Evolutionary conservation across 139 green algal genomes (phyloP).

Genomic region (Coelastrella sp.): DNA sequence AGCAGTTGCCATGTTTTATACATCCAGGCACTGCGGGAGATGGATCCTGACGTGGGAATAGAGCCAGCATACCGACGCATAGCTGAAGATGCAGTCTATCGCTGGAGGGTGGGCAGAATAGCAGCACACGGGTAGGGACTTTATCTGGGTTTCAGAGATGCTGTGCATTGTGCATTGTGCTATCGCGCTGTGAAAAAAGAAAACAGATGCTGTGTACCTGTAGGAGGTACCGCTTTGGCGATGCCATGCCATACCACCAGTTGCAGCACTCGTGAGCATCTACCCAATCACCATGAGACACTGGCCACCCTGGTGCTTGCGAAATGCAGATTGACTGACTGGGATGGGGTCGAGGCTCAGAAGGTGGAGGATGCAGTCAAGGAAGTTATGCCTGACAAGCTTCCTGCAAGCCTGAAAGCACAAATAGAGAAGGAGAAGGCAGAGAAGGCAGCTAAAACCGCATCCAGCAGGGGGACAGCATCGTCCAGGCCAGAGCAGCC

Average conservation of each 20-base stretch:
- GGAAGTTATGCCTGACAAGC: background rate
- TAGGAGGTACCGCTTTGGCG: too few relatives aligned
- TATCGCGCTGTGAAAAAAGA: too few relatives aligned
- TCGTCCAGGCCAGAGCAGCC: background rate
- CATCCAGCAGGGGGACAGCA: too few relatives aligned
- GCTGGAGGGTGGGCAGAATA: slow-evolving; percentile 22
- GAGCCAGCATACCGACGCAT: background rate
- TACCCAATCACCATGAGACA: too few relatives aligned
- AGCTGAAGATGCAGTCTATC: slow-evolving; percentile 4
- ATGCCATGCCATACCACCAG: too few relatives aligned
- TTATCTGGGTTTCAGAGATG: too few relatives aligned
- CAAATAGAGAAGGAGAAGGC: background rate
- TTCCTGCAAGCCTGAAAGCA: background rate
- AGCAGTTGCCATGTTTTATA: background rate
- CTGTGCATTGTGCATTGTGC: too few relatives aligned
- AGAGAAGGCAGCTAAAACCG: background rate
- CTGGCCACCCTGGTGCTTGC: background rate
- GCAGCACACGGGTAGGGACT: slow-evolving; percentile 18
- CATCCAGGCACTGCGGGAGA: slow-evolving; percentile 13
- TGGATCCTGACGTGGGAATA: slow-evolving; percentile 30
- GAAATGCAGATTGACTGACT: background rate
- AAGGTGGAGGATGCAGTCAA: background rate
- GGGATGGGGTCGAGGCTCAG: background rate
- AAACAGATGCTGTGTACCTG: too few relatives aligned
- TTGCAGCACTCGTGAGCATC: too few relatives aligned